Evolutionary conservation across 805 yeast genomes (phyloP), one percentile per base, ranked within the genome.

Genomic region (Ogataea chonburiensis): DNA sequence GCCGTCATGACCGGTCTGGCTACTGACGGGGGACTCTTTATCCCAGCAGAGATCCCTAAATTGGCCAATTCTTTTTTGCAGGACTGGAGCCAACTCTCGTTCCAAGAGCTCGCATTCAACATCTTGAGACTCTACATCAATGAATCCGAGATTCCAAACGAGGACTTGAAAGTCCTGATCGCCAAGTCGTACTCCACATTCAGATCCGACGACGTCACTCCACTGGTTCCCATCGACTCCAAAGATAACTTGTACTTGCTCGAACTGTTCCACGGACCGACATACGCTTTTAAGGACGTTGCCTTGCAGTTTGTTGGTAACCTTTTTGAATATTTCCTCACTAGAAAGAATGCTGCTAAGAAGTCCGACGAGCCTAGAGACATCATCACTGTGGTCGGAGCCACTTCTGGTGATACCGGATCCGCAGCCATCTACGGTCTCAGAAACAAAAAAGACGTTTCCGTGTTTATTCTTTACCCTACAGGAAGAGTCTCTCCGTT

Each of bases 341-440:
- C 73, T 42, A 81, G 96, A 64, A 75, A 77, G 52, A 93, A 93
- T 56, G 64, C 68, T 6, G 60, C 55, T 32, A 70, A 73, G 46
- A 44, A 54, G n/a, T 67, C 61, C 16, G 57, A 51, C 14, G 73
- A 72, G 42, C 71, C 74, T 49, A 75, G 91, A 60, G 93, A 87
- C 51, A 75, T 77, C 42, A 71, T 93, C 55, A 93, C 99, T 24
- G 98, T 93, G 48, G 96, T 93, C 40, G 99, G 99, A 56, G 99
- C 99, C 28, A 93, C 99, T 17, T 84, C 95, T 30, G 99, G 99
- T 58, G 99, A 93, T 57, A 93, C 99, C 30, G 99, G 99, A 42
- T 85, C 96, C 36, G 99, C 99, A 37, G 98, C 99, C 45, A 93
- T 93, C 50, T 93, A 93, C 66, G 99, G 99, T 37, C 75, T 93